Evolutionary conservation across 176 grass and related monocot genomes (phyloP).

Genomic region (Carex myosuroides): DNA sequence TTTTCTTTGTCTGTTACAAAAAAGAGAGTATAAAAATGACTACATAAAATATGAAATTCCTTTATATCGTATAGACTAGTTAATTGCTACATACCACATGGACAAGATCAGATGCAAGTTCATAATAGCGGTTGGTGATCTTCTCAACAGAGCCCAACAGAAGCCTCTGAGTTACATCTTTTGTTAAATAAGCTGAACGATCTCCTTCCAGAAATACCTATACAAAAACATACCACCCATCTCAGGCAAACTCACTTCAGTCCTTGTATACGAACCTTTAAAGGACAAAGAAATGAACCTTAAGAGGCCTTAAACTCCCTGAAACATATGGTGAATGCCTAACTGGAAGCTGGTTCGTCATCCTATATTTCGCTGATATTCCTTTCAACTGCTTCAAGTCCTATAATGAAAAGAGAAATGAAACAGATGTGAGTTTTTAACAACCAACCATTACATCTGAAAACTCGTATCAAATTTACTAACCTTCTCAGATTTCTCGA

Average conservation of each 20-base stretch:
- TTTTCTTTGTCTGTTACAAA: constrained; percentile 67
- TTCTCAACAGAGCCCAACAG: constrained; percentile 47
- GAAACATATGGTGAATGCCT: constrained; percentile 94
- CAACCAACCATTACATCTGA: constrained; percentile 2
- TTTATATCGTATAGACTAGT: neutral
- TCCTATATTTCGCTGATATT: constrained; percentile 92
- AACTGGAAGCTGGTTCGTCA: constrained; percentile 94
- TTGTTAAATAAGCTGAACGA: constrained; percentile 41
- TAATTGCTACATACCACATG: constrained; percentile 62
- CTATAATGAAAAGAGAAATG: constrained; percentile 33
- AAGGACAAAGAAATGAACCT: constrained; percentile 53
- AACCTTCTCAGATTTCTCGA: constrained; percentile 92
- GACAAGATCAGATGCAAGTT: constrained; percentile 78
- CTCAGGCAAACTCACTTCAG: constrained; percentile 2
- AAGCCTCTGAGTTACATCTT: constrained; percentile 61
- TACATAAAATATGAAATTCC: neutral
- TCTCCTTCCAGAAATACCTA: constrained; percentile 89
- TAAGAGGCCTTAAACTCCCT: constrained; percentile 75
- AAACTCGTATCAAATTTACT: constrained; percentile 9
- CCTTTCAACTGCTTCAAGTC: constrained; percentile 91
- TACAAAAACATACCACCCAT: constrained; percentile 12
- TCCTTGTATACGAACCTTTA: neutral
- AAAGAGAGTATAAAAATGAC: constrained; percentile 5
- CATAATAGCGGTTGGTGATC: constrained; percentile 81
- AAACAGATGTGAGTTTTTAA: neutral